Evolutionary conservation across 2,329 filamentous ascomycete species (phyloP).

Genomic region (Hypoxylon sp.): DNA sequence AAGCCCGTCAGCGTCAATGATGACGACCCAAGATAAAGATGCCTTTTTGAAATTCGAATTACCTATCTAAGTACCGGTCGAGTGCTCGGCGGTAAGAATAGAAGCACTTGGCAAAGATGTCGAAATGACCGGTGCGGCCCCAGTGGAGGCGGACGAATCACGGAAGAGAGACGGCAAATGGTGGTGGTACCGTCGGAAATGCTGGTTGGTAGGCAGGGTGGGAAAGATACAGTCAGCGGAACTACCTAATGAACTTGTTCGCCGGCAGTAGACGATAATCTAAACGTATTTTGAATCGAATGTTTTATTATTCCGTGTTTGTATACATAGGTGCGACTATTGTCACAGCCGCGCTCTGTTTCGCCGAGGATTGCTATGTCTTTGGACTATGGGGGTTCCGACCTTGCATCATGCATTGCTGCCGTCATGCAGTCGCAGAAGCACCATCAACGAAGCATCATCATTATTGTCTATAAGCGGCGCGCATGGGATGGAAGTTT

Average conservation of each 20-base stretch:
- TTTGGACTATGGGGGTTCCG: conserved; percentile 36
- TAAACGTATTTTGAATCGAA: not conserved
- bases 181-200: conserved; percentile 6
- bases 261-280: conserved; percentile 1
- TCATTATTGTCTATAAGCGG: conserved; percentile 7
- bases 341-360: conserved; percentile 15
- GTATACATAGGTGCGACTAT: conserved; percentile 14
- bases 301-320: conserved; percentile 15
- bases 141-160: conserved; percentile 14
- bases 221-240: conserved; percentile 32
- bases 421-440: conserved; percentile 38
- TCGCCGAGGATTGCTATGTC: conserved; percentile 21
- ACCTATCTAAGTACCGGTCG: conserved; percentile 1
- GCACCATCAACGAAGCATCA: conserved; percentile 13
- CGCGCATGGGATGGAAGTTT: conserved; percentile 9
- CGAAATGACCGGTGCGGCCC: conserved; percentile 22
- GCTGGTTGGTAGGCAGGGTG: conserved; percentile 12
- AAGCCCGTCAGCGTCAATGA: conserved; percentile 15
- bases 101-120: conserved; percentile 18
- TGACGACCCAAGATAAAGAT: conserved; percentile 19
- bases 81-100: conserved; percentile 13
- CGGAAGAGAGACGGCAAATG: not conserved
- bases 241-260: not conserved
- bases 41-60: not conserved
- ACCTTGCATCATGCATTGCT: conserved; percentile 44